Evolutionary conservation across 140 eudicot genomes (phyloP).

Genomic region (Anethum foeniculum): DNA sequence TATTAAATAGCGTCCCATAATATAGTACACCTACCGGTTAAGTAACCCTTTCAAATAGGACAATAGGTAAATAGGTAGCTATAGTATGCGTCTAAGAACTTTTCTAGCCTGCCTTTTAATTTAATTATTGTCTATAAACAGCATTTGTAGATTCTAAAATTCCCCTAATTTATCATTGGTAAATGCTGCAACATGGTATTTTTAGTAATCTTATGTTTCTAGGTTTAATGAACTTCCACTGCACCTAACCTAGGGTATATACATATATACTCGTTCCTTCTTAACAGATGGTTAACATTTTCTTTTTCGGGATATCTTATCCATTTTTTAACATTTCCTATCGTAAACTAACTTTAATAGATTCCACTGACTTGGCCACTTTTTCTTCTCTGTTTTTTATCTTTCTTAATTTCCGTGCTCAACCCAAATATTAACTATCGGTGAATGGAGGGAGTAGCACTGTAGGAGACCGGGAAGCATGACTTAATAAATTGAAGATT

Average conservation of each 20-base stretch:
- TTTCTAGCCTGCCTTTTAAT: neutral
- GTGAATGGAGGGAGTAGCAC: too few relatives aligned
- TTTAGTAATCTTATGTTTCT: neutral
- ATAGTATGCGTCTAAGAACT: neutral
- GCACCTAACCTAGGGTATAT: neutral
- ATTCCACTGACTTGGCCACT: too few relatives aligned
- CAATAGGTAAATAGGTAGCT: neutral
- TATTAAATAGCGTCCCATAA: neutral
- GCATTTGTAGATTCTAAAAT: neutral
- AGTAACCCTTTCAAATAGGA: neutral
- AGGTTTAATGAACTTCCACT: neutral
- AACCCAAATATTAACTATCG: too few relatives aligned
- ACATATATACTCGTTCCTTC: too few relatives aligned
- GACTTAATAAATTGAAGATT: too few relatives aligned
- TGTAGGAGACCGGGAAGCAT: neutral
- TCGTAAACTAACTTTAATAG: too few relatives aligned
- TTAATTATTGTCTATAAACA: neutral
- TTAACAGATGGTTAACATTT: too few relatives aligned
- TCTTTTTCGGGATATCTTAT: too few relatives aligned
- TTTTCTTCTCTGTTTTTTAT: too few relatives aligned
- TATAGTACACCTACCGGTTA: neutral
- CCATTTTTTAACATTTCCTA: too few relatives aligned
- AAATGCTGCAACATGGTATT: neutral
- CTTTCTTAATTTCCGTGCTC: too few relatives aligned
- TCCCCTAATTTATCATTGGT: neutral